phyloP scores from a whole-genome alignment of 331 rosid genomes.

The Arachis monticola region DNA sequence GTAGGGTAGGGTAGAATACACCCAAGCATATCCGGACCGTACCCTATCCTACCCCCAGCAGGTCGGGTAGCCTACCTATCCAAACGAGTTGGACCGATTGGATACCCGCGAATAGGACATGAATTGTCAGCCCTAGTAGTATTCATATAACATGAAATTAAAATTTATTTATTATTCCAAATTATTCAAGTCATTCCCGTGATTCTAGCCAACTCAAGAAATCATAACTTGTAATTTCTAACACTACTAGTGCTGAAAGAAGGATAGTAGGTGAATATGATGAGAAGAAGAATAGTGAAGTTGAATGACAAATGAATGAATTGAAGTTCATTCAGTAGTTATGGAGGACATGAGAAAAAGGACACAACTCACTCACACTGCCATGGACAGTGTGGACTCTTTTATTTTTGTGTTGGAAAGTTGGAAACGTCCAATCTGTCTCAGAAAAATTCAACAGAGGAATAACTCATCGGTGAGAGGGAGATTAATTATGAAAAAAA shows the following conservation, averaged over 20 bases:
- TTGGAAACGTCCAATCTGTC: conserved; percentile 59
- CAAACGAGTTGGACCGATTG: too few species aligned
- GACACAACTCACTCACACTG: background rate
- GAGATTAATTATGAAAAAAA: too few species aligned
- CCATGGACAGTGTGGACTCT: background rate
- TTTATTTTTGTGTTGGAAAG: conserved; percentile 19
- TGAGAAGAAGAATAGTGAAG: conserved; percentile 35
- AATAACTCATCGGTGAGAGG: background rate
- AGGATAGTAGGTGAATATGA: too few species aligned
- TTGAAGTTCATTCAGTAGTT: background rate
- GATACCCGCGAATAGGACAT: too few species aligned
- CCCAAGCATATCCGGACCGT: too few species aligned
- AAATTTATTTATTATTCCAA: background rate
- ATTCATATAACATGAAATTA: background rate
- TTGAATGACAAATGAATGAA: conserved; percentile 47
- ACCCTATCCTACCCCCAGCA: too few species aligned
- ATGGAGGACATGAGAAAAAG: background rate
- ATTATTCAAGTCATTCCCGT: conserved; percentile 20
- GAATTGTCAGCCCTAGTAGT: too few species aligned
- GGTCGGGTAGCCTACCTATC: too few species aligned
- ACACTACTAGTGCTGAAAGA: too few species aligned
- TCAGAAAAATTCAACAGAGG: background rate
- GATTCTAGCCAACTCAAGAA: background rate
- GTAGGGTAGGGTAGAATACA: too few species aligned
- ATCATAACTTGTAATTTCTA: too few species aligned